Evolutionary conservation across 495 filamentous ascomycete species (phyloP).

Genomic region (Chaetomium fimeti): DNA sequence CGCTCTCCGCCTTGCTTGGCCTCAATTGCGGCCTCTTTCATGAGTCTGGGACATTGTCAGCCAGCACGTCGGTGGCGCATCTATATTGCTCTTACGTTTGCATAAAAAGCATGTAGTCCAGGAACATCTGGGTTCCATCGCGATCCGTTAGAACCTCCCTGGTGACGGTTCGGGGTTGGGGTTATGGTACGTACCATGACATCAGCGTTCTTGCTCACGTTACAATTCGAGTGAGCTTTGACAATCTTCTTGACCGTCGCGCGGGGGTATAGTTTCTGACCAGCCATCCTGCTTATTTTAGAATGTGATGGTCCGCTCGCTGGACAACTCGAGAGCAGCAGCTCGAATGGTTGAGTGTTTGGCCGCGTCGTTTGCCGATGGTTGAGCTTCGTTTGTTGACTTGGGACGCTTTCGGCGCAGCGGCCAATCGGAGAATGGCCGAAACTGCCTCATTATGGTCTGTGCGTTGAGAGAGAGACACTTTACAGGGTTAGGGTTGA

Average conservation of each 20-base stretch:
- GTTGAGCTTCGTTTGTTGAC: slow-evolving; percentile 17
- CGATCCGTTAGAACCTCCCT: slow-evolving; percentile 19
- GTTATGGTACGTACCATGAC: slow-evolving; percentile 63
- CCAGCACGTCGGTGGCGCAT: background rate
- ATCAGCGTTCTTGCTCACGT: slow-evolving; percentile 81
- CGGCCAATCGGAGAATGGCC: slow-evolving; percentile 6
- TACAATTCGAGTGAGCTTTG: slow-evolving; percentile 80
- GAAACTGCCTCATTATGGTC: too few relatives aligned
- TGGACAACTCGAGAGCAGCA: background rate
- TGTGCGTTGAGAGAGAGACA: too few relatives aligned
- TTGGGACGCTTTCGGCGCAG: background rate
- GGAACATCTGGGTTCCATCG: slow-evolving; percentile 61
- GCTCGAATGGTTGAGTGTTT: background rate
- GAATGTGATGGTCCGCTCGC: background rate
- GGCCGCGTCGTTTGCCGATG: background rate
- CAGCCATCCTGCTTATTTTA: slow-evolving; percentile 42
- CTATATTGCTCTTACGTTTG: slow-evolving; percentile 61
- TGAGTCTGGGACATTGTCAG: slow-evolving; percentile 55
- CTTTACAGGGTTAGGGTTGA: slow-evolving; percentile 4
- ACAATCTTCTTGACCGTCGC: slow-evolving; percentile 82
- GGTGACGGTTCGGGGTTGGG: slow-evolving; percentile 15
- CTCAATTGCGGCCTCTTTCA: slow-evolving; percentile 79
- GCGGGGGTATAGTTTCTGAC: slow-evolving; percentile 78
- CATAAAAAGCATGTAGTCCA: slow-evolving; percentile 88
- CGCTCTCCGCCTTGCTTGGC: slow-evolving; percentile 72